These are phyloP conservation scores for Misopates orontium DNA, from an alignment of 257 asterid species.

Conservation along the genomic window DNA sequence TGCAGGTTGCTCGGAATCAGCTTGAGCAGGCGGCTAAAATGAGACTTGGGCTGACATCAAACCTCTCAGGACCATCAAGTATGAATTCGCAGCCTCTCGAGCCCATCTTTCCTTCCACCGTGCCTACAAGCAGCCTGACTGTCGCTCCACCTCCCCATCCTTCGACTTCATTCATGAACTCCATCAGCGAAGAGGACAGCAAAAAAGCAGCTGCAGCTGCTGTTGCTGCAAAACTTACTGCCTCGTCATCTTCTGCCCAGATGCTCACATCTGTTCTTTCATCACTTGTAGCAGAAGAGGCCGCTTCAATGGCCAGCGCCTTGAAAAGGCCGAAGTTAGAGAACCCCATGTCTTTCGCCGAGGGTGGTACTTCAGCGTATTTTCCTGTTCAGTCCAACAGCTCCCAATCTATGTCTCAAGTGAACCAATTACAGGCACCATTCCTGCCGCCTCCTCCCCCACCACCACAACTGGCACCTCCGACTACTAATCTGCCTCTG, in stretches of 20 bases:
- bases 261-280: slow-evolving; percentile 88
- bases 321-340: slow-evolving; percentile 75
- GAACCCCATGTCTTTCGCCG: slow-evolving; percentile 44
- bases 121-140: slow-evolving; percentile 34
- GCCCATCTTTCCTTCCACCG: slow-evolving; percentile 37
- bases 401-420: slow-evolving; percentile 30
- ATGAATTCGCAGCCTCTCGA: slow-evolving; percentile 35
- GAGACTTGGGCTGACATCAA: slow-evolving; percentile 50
- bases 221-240: slow-evolving; percentile 88
- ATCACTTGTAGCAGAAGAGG: slow-evolving; percentile 92
- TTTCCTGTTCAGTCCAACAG: slow-evolving; percentile 42
- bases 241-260: slow-evolving; percentile 89
- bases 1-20: slow-evolving; percentile 70
- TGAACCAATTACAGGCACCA: slow-evolving; percentile 43
- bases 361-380: slow-evolving; percentile 48
- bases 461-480: slow-evolving; percentile 46
- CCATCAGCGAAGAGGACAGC: slow-evolving; percentile 67
- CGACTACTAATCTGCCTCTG: slow-evolving; percentile 36
- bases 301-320: slow-evolving; percentile 69
- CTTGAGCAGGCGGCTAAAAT: slow-evolving; percentile 51
- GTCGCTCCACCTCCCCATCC: slow-evolving; percentile 40
- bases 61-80: slow-evolving; percentile 30
- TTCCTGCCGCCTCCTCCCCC: slow-evolving; percentile 46
- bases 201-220: slow-evolving; percentile 89
- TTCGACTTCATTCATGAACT: slow-evolving; percentile 36